phyloP scores from a whole-genome alignment of 2,329 filamentous ascomycete species.

The Hypoxylon sp. region DNA sequence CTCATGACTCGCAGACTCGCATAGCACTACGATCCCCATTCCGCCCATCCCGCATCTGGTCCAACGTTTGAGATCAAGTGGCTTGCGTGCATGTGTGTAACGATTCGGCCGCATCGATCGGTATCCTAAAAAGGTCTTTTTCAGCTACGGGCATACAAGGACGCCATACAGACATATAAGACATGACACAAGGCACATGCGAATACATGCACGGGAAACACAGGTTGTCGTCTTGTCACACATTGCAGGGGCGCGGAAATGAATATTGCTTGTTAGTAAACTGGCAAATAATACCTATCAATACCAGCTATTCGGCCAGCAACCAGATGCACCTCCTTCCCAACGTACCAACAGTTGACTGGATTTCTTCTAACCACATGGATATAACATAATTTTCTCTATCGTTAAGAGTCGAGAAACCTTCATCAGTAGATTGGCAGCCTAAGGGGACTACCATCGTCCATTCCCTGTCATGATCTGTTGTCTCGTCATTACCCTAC shows the following conservation, averaged over 20 bases:
- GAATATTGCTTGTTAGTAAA: slow-evolving; percentile 27
- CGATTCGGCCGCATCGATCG: slow-evolving; percentile 41
- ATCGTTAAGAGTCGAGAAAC: slow-evolving; percentile 8
- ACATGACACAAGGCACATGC: slow-evolving; percentile 27
- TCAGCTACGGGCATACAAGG: slow-evolving; percentile 33
- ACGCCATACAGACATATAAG: slow-evolving; percentile 17
- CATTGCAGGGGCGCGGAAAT: slow-evolving; percentile 31
- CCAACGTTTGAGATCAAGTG: slow-evolving; percentile 42
- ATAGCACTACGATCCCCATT: slow-evolving; percentile 31
- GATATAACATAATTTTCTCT: not conserved
- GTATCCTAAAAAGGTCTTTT: slow-evolving; percentile 34
- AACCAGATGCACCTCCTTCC: slow-evolving; percentile 27
- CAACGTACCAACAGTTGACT: slow-evolving; percentile 40
- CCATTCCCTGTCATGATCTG: slow-evolving; percentile 14
- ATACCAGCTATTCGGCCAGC: slow-evolving; percentile 33
- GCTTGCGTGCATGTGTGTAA: slow-evolving; percentile 39
- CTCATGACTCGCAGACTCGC: slow-evolving; percentile 41
- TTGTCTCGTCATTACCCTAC: slow-evolving; percentile 15
- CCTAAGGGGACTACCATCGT: not conserved
- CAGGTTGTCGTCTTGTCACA: slow-evolving; percentile 22
- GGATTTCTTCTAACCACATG: slow-evolving; percentile 1
- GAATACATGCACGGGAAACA: slow-evolving; percentile 21
- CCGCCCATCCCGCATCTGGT: slow-evolving; percentile 43
- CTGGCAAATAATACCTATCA: slow-evolving; percentile 22
- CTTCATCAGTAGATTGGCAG: not conserved